Conservation (phyloP, 2,329 filamentous ascomycete species). For the Madurella fahalii region DNA sequence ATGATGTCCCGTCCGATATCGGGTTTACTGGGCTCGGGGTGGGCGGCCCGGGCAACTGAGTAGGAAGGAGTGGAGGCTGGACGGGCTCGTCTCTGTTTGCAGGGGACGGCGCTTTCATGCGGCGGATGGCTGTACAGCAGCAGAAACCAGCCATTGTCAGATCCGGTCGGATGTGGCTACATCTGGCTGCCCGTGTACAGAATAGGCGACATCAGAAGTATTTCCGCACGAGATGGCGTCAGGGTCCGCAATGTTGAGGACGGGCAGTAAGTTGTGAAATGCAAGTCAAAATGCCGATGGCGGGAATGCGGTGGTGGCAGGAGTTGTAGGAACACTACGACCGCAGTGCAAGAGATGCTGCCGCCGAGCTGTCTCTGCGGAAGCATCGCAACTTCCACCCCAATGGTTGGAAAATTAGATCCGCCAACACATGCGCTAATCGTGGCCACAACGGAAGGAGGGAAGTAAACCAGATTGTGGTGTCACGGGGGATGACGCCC, state of each 20-base stretch:
- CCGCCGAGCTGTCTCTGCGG: background rate
- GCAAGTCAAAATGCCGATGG: too few relatives aligned
- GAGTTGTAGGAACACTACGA: background rate
- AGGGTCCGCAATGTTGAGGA: too few relatives aligned
- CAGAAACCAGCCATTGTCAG: conserved; percentile 35
- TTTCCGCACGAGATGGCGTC: too few relatives aligned
- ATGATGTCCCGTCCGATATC: conserved; percentile 8
- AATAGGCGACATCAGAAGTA: too few relatives aligned
- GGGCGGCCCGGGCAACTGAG: conserved; percentile 19
- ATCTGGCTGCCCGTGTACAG: too few relatives aligned
- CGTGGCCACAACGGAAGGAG: background rate
- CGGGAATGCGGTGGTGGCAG: too few relatives aligned
- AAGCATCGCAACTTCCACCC: background rate
- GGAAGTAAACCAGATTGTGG: background rate
- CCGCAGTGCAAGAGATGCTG: background rate
- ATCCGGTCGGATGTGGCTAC: background rate
- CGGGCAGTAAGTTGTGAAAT: too few relatives aligned
- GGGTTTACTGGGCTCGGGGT: conserved; percentile 17
- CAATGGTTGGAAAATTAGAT: background rate
- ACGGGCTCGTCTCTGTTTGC: conserved; percentile 1
- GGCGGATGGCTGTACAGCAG: conserved; percentile 30
- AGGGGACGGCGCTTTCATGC: conserved; percentile 7
- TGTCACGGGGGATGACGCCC: background rate
- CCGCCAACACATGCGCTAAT: background rate
- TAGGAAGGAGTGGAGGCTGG: conserved; percentile 20